Percentiles rank a stretch among this genome's conserved stretches.
phyloP scores from a whole-genome alignment of 1,139 yeast species.

The Debaryomycetaceae sp. region DNA sequence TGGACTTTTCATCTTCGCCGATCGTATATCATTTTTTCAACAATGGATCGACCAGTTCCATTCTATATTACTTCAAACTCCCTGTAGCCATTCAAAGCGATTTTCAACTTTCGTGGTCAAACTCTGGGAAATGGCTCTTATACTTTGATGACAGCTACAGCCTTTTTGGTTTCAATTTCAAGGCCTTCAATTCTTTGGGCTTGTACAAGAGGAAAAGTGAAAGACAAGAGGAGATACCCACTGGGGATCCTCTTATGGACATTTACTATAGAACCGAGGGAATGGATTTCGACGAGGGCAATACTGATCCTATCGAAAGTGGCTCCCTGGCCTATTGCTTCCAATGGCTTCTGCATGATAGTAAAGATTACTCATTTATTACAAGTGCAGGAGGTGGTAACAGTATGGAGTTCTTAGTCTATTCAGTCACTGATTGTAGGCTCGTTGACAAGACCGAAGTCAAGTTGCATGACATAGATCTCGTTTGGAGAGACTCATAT shows the following conservation, averaged over 20 bases:
- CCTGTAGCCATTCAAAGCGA: constrained; percentile 14
- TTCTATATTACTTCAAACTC: constrained; percentile 20
- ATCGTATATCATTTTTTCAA: constrained; percentile 33
- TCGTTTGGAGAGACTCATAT: not conserved
- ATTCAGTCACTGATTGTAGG: not conserved
- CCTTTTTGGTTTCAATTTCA: constrained; percentile 29
- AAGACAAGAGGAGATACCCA: constrained; percentile 9
- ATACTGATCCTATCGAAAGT: constrained; percentile 1
- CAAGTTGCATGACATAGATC: not conserved
- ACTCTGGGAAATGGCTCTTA: constrained; percentile 34
- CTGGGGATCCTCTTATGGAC: constrained; percentile 16
- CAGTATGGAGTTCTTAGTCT: not conserved
- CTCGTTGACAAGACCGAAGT: not conserved
- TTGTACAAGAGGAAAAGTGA: constrained; percentile 11
- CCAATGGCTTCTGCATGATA: constrained; percentile 4
- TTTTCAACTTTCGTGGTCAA: constrained; percentile 29
- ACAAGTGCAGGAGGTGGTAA: constrained; percentile 5
- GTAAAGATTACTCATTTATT: constrained; percentile 15
- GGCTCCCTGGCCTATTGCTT: constrained; percentile 7
- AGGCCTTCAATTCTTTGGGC: constrained; percentile 25
- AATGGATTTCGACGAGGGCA: constrained; percentile 6
- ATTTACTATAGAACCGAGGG: constrained; percentile 17
- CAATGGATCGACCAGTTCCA: constrained; percentile 28
- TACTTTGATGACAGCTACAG: constrained; percentile 21
- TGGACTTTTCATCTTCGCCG: constrained; percentile 17